These are phyloP conservation scores for Eragrostis curvula DNA, from an alignment of 176 grass and related monocot species.

Conservation along the genomic window DNA sequence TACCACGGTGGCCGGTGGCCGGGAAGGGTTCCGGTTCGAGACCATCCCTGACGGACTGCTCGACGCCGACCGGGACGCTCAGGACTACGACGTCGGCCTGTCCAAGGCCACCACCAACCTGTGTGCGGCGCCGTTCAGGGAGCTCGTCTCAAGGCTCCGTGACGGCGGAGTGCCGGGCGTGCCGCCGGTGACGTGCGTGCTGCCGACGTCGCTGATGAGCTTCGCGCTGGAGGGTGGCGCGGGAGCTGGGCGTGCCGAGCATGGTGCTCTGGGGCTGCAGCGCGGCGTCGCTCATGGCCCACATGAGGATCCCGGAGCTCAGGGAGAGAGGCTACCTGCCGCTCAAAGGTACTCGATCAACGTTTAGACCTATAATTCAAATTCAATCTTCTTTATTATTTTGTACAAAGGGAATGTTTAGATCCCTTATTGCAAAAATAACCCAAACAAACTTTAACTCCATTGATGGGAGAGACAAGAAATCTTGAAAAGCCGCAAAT, in stretches of 20 bases:
- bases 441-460: too few species aligned
- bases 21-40: constrained; percentile 15
- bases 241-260: constrained; percentile 19
- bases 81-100: constrained; percentile 15
- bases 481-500: too few species aligned
- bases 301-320: constrained; percentile 40
- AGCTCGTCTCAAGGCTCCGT: constrained; percentile 14
- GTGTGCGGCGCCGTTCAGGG: constrained; percentile 3
- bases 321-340: constrained; percentile 39
- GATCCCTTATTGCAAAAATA: too few species aligned
- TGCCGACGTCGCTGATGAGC: constrained; percentile 37
- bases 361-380: too few species aligned
- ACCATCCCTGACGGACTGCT: constrained; percentile 27
- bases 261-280: constrained; percentile 27
- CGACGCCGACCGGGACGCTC: background rate
- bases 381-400: too few species aligned
- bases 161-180: too few species aligned
- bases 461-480: too few species aligned
- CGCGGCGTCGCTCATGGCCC: constrained; percentile 31
- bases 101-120: background rate
- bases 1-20: background rate
- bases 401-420: too few species aligned
- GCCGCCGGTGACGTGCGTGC: constrained; percentile 24
- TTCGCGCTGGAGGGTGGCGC: constrained; percentile 34
- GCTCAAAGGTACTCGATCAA: constrained; percentile 28